These are phyloP conservation scores for Nevesoporus exiguus DNA, from an alignment of 768 basidiomycete species.

Conservation along the genomic window DNA sequence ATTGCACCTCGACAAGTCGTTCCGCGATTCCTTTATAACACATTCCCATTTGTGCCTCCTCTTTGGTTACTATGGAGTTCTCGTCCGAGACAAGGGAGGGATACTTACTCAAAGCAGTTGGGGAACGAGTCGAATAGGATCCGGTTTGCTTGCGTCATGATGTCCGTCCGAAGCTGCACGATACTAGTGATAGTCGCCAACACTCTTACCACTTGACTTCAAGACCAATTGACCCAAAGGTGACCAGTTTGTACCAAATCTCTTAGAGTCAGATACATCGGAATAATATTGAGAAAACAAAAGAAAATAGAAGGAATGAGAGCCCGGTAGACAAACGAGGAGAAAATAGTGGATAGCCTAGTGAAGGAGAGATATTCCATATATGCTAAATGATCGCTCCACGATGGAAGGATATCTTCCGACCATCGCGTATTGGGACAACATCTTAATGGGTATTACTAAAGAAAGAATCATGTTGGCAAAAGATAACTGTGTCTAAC, in stretches of 20 bases:
- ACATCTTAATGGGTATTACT: slow-evolving; percentile 20
- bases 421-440: not conserved
- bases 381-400: slow-evolving; percentile 16
- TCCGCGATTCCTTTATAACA: too few species aligned
- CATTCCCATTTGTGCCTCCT: too few species aligned
- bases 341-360: slow-evolving; percentile 3
- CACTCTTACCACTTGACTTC: not conserved
- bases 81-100: too few species aligned
- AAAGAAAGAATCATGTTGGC: not conserved
- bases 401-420: slow-evolving; percentile 1
- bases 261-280: slow-evolving; percentile 3
- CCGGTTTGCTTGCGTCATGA: too few species aligned
- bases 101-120: too few species aligned
- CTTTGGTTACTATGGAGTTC: too few species aligned
- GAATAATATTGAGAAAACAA: not conserved
- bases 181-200: not conserved
- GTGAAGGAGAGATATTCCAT: slow-evolving; percentile 4
- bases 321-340: not conserved
- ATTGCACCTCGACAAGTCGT: too few species aligned
- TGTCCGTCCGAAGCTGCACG: too few species aligned
- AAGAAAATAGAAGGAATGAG: not conserved
- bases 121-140: not conserved
- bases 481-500: not conserved
- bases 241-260: not conserved
- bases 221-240: not conserved